These are phyloP conservation scores for Jatropha curcas DNA, from an alignment of 345 rosid genomes.

Conservation along the genomic window DNA sequence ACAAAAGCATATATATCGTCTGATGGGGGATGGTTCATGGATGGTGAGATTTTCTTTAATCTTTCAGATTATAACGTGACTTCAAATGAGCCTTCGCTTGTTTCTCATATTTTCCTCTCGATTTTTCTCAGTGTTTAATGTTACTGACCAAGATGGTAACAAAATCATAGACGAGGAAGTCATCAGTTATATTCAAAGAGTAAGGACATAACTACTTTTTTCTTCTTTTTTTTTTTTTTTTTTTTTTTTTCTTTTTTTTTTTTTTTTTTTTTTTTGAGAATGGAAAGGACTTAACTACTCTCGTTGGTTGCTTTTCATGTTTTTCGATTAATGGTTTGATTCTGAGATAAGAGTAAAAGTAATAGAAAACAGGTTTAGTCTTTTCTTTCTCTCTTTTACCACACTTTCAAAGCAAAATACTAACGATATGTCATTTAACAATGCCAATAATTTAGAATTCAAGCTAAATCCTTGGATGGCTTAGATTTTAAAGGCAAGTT, in stretches of 20 bases:
- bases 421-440: no score
- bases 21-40: conserved; percentile 97
- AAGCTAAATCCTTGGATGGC: no score
- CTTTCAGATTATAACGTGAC: conserved; percentile 4
- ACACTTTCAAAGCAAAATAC: no score
- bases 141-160: conserved; percentile 59
- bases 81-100: background rate
- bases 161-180: conserved; percentile 66
- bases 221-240: no score
- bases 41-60: conserved; percentile 45
- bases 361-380: background rate
- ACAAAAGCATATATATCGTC: conserved; percentile 87
- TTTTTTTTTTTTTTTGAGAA: no score
- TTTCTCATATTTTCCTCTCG: conserved; percentile 14
- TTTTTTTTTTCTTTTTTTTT: no score
- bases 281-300: conserved; percentile 18
- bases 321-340: background rate
- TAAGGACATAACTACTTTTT: conserved; percentile 29
- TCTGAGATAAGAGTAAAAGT: background rate
- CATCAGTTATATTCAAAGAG: conserved; percentile 60
- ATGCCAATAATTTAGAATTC: no score
- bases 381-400: background rate
- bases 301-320: background rate
- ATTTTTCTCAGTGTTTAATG: conserved; percentile 69
- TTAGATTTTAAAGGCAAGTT: no score